These are phyloP conservation scores for Eucalyptus pumila DNA, from an alignment of 345 rosid species.

Conservation along the genomic window DNA sequence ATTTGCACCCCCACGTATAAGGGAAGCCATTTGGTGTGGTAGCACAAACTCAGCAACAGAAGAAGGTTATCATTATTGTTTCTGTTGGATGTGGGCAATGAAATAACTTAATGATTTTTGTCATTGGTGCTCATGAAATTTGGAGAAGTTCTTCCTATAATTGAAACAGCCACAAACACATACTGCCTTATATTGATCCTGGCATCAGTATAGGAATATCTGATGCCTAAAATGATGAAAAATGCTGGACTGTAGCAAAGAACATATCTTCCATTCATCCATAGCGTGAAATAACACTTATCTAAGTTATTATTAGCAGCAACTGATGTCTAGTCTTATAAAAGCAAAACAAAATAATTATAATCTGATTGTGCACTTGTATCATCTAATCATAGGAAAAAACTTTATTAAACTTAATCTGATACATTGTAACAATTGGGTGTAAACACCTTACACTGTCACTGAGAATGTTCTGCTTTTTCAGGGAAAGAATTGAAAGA, in stretches of 20 bases:
- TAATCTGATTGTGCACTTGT: neutral
- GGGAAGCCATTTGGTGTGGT: slow-evolving; percentile 99
- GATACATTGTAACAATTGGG: neutral
- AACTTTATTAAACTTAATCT: neutral
- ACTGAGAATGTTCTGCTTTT: neutral
- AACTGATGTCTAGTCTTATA: neutral
- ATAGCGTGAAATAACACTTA: neutral
- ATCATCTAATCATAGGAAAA: neutral
- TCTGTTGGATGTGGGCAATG: neutral
- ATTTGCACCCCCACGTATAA: slow-evolving; percentile 92
- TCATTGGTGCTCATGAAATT: neutral
- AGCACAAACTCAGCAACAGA: slow-evolving; percentile 93
- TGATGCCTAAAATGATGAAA: neutral
- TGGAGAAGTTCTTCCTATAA: neutral
- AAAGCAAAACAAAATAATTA: neutral
- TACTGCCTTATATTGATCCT: neutral
- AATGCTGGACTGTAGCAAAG: neutral
- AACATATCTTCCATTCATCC: neutral
- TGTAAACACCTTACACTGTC: neutral
- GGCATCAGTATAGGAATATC: neutral
- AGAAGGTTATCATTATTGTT: slow-evolving; percentile 42
- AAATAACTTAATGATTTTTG: neutral
- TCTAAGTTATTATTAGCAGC: neutral
- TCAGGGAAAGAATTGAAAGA: slow-evolving; percentile 85
- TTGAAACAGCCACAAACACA: neutral